A percentile compares a stretch with the other conserved stretches of the same genome.
Evolutionary conservation across 2,329 filamentous ascomycete species (phyloP).

Genomic region (Aureobasidium sp.): DNA sequence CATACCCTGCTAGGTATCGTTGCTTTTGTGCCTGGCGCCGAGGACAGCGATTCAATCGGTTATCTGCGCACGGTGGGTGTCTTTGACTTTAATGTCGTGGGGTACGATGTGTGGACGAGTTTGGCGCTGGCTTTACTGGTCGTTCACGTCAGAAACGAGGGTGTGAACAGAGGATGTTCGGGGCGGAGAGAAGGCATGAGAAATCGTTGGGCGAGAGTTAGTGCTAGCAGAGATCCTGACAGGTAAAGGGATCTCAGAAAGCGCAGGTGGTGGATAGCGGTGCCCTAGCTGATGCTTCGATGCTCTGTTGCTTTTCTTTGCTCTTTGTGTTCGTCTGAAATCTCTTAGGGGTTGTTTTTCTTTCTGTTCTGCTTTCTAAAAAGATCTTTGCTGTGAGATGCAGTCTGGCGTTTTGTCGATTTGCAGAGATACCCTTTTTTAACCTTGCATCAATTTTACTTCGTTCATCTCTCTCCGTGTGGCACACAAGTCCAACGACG

Average conservation of each 20-base stretch:
- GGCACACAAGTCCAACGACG: no score
- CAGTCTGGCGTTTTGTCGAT: neutral
- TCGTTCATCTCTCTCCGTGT: no score
- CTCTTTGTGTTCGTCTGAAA: neutral
- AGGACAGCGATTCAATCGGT: slow-evolving; percentile 13
- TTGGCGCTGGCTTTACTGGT: slow-evolving; percentile 49
- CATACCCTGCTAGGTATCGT: slow-evolving; percentile 46
- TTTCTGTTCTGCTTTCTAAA: neutral
- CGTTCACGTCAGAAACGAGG: slow-evolving; percentile 44
- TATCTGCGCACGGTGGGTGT: slow-evolving; percentile 39
- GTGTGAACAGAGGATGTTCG: slow-evolving; percentile 36
- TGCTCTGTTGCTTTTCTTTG: neutral
- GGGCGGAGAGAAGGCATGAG: neutral
- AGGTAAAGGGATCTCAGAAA: neutral
- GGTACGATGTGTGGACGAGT: slow-evolving; percentile 54
- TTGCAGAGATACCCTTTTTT: neutral
- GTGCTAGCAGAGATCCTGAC: neutral
- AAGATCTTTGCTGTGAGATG: neutral
- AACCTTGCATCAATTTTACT: neutral
- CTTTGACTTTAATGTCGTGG: slow-evolving; percentile 45
- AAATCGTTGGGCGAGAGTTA: neutral
- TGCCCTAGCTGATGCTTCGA: neutral
- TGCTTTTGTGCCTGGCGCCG: slow-evolving; percentile 39
- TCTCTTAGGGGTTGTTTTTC: neutral
- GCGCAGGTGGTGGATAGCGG: neutral